phyloP scores from a whole-genome alignment of 805 yeast species.

The Zygoascus ofunaensis region DNA sequence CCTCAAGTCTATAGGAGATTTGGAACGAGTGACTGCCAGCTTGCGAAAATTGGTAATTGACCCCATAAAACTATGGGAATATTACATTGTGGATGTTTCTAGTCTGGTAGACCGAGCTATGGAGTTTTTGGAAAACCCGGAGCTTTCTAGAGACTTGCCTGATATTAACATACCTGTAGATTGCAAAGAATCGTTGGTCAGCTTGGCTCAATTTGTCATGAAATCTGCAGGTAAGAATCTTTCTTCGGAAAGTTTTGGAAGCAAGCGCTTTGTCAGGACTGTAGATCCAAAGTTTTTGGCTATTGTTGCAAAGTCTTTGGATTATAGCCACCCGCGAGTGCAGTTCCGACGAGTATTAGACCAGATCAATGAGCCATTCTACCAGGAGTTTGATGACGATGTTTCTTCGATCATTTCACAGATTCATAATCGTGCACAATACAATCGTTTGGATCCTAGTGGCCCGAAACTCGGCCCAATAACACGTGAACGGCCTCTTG shows the following conservation, averaged over 20 bases:
- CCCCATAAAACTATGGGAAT: constrained; percentile 75
- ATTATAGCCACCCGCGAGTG: constrained; percentile 32
- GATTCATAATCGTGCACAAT: constrained; percentile 66
- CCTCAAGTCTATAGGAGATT: constrained; percentile 43
- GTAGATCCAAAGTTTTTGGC: constrained; percentile 46
- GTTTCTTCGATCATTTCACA: constrained; percentile 55
- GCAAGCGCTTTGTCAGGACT: constrained; percentile 46
- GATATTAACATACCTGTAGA: constrained; percentile 35
- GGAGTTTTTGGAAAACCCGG: constrained; percentile 12
- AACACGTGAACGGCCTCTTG: constrained; percentile 48
- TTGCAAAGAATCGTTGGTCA: constrained; percentile 27
- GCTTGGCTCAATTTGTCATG: constrained; percentile 38
- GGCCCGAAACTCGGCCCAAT: constrained; percentile 74
- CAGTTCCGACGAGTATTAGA: constrained; percentile 44
- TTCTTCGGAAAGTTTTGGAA: constrained; percentile 33
- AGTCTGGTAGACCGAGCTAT: constrained; percentile 30
- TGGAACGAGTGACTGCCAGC: constrained; percentile 55
- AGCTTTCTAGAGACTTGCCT: constrained; percentile 32
- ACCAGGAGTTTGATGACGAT: constrained; percentile 70
- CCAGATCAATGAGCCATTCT: constrained; percentile 66
- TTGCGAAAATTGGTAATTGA: constrained; percentile 59
- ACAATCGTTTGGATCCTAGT: constrained; percentile 61
- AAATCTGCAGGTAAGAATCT: constrained; percentile 31
- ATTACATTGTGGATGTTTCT: constrained; percentile 58
- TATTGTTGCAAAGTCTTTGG: constrained; percentile 35